phyloP scores from a whole-genome alignment of 306 rosid genomes.

The Quercus engelmannii region DNA sequence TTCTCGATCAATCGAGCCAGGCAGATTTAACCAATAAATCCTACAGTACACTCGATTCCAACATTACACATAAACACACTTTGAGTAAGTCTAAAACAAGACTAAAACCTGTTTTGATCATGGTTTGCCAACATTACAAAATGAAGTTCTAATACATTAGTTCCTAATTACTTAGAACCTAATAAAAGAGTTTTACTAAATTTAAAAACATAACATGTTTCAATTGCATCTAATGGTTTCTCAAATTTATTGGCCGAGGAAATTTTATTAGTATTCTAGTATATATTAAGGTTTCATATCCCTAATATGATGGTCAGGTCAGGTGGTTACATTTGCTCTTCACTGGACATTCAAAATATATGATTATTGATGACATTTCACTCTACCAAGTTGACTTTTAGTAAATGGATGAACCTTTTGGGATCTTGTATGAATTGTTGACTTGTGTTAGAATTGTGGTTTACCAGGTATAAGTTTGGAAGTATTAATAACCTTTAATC shows the following conservation, averaged over 20 bases:
- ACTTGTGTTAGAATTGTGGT: not conserved
- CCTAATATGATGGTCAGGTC: not conserved
- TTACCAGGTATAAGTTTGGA: not conserved
- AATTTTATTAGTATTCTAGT: no score
- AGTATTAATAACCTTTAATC: not conserved
- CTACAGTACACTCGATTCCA: no score
- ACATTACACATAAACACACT: no score
- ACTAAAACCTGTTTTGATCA: no score
- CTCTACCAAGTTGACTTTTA: not conserved
- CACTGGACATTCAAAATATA: not conserved
- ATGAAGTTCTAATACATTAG: no score
- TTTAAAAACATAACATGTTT: not conserved
- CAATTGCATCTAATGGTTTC: not conserved
- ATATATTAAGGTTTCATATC: not conserved
- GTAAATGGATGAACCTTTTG: not conserved
- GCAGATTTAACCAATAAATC: no score
- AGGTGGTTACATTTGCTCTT: not conserved
- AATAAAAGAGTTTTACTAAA: not conserved
- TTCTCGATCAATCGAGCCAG: no score
- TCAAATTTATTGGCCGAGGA: not conserved
- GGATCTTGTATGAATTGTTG: not conserved
- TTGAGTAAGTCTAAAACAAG: no score
- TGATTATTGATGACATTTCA: not conserved
- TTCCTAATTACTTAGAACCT: no score
- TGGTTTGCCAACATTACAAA: no score